Base-by-base conservation (phyloP, 1,284 basidiomycete species). In the Ustilago hordei region DNA sequence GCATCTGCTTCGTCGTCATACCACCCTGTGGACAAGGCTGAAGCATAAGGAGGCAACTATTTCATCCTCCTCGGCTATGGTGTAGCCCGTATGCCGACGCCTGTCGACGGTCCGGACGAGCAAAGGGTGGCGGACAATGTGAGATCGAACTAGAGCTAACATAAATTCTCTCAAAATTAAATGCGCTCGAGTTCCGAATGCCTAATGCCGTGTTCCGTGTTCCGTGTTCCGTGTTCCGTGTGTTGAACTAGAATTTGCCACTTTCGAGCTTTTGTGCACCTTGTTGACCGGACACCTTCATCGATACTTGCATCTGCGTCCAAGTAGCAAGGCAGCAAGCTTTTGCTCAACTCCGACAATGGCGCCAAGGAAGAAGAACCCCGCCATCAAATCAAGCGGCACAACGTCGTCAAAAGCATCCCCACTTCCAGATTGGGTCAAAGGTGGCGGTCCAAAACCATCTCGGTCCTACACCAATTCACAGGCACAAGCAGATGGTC, bases 351-450 rank as follows among this genome's bases (percentile, higher is more conserved):
- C 32, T 17, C 8, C 34, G 36, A 57, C 8, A 8, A 84, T 85
- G 84, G 82, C 78, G 60, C 82, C 80, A 9, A 68, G 82, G 8
- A 83, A 83, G 59, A 84, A 83, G 74, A 84, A 79, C 53, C 74
- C 82, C 23, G 69, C 81, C 52, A 84, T 85, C 72, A 85, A 85
- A 64, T 78, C 79, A 58, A 84, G 78, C 61, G 83, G 84, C 43
- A 72, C 82, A 17, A 85, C 83, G 31, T 83, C 81, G 41, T 83
- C 79, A 52, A 85, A 85, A 60, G 83, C 84, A 1, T 79, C 80
- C 54, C 81, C 84, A 12, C 67, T 85, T 28, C 84, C 84, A 17
- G 84, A 85, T 66, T 85, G 84, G 83, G 84, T 85, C 55, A 85
- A 85, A 69, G 78, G 79, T 48, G 75, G 77, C 47, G 80, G 65